phyloP scores from a whole-genome alignment of 1,284 basidiomycete genomes.

The Megacollybia platyphylla region DNA sequence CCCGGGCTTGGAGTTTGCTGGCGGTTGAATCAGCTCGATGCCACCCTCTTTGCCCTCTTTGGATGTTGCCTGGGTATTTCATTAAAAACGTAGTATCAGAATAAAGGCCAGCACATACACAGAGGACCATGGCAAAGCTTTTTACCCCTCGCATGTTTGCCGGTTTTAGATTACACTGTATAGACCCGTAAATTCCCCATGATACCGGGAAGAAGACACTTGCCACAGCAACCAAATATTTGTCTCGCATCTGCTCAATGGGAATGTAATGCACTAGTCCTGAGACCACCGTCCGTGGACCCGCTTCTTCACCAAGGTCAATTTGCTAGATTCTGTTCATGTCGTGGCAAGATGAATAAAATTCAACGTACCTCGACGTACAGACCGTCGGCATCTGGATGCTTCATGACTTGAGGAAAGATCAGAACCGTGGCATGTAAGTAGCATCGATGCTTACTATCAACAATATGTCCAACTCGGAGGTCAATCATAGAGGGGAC shows the following conservation, averaged over 20 bases:
- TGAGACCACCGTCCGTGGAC: conserved; percentile 88
- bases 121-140: conserved; percentile 93
- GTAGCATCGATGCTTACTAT: conserved; percentile 41
- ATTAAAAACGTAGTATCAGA: neutral
- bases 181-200: neutral
- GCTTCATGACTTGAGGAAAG: conserved; percentile 61
- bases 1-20: conserved; percentile 76
- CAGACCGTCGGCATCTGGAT: conserved; percentile 88
- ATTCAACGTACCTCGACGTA: conserved; percentile 65
- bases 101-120: conserved; percentile 33
- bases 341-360: conserved; percentile 3
- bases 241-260: conserved; percentile 85
- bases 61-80: conserved; percentile 55
- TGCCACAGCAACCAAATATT: conserved; percentile 78
- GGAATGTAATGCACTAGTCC: conserved; percentile 92
- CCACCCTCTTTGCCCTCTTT: conserved; percentile 83
- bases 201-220: conserved; percentile 14
- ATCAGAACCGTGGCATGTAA: neutral
- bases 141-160: conserved; percentile 93
- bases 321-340: conserved; percentile 53
- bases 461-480: conserved; percentile 81
- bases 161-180: conserved; percentile 86
- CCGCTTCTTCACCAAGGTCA: conserved; percentile 87
- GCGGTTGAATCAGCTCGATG: conserved; percentile 87
- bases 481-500: conserved; percentile 91